Base-by-base conservation (phyloP, 805 yeast species). In the Suhomyces sp. region DNA sequence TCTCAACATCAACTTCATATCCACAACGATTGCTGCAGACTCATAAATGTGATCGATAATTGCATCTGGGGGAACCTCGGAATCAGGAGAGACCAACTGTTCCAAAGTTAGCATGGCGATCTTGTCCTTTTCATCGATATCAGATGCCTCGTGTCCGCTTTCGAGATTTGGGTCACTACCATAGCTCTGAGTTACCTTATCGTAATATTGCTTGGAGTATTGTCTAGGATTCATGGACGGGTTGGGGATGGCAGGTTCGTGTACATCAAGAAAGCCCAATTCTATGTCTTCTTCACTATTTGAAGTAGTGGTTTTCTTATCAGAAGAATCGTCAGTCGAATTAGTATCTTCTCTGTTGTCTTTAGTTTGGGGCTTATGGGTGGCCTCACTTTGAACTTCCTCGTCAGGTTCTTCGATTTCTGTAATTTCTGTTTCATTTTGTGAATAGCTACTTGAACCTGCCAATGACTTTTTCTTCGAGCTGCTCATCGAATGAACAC, bases 21-120 rank as follows among this genome's bases (percentile, higher is more conserved):
- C 93, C 54, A 84, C 80, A 0, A 82, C 82, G 44, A 85, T 65
- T 0, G 84, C 81, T 0, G 87, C 84, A 4, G 82, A 71, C 57
- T 88, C 89, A 60, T 81, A 82, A 44, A 87, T 79, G 46, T 83
- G 65, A 54, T 84, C 86, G 42, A 88, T 73, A 5, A 83, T 72
- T 44, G 72, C 68, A 54, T 81, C 85, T 12, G 80, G 72, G 5
- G 90, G 85, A 12, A 82, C 75, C 2, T 82, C 78, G 0, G 87
- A 73, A 49, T 76, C 72, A 2, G 86, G 81, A 0, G 84, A 76
- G 0, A 85, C 81, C 51, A 86, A 62, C 46, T 78, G 80, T 59
- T 83, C 88, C 45, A 87, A 68, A 1, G 87, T 82, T 7, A 84
- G 48, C 12, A 52, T 29, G 0, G 54, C 49, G 1, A 55, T 52